A percentile compares a stretch with the other conserved stretches of the same genome.
Conservation (phyloP, 495 filamentous ascomycete genomes). For the Friedmanniomyces endolithicus region DNA sequence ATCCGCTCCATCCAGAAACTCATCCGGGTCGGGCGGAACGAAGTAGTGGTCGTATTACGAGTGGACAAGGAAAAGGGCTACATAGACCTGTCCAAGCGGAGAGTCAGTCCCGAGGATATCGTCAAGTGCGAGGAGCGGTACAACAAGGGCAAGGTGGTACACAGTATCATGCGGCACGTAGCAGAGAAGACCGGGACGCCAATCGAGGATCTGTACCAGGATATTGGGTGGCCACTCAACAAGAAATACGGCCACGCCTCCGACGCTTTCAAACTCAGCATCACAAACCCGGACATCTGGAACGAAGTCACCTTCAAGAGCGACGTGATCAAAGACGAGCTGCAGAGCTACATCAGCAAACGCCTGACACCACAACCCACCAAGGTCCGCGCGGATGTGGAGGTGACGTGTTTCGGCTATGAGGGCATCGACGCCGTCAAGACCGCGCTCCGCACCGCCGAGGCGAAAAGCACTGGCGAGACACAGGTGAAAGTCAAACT, state of each 20-base stretch:
- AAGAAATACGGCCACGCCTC: constrained; percentile 94
- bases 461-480: constrained; percentile 75
- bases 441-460: constrained; percentile 69
- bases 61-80: constrained; percentile 99
- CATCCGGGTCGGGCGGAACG: constrained; percentile 92
- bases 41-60: constrained; percentile 93
- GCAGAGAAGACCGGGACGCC: constrained; percentile 91
- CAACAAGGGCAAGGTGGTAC: constrained; percentile 99
- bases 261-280: constrained; percentile 96
- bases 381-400: constrained; percentile 94
- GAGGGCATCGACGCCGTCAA: constrained; percentile 98
- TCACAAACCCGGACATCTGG: constrained; percentile 97
- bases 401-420: constrained; percentile 96
- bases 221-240: constrained; percentile 92
- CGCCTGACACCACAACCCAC: constrained; percentile 92
- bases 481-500: constrained; percentile 94
- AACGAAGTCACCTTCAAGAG: constrained; percentile 78
- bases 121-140: constrained; percentile 96
- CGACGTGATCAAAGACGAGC: constrained; percentile 71
- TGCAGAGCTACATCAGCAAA: constrained; percentile 88
- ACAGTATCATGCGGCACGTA: constrained; percentile 94
- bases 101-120: constrained; percentile 94
- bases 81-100: constrained; percentile 95
- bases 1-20: constrained; percentile 98
- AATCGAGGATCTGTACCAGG: constrained; percentile 84